Conservation (phyloP, 2,329 filamentous ascomycete genomes). For the Lecanicillium sp. region DNA sequence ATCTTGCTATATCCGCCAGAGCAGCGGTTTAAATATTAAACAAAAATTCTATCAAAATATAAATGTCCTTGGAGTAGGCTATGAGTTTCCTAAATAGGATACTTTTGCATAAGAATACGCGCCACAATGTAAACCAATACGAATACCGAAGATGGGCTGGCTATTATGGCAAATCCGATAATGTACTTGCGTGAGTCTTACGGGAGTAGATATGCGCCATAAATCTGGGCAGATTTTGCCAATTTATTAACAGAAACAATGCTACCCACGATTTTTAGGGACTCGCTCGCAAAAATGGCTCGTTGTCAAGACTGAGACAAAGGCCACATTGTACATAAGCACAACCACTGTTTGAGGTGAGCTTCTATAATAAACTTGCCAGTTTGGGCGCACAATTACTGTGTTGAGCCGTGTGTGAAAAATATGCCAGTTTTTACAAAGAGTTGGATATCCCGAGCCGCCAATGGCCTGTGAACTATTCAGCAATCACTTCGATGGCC, state of each 20-base stretch:
- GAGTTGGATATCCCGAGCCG: conserved; percentile 37
- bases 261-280: conserved; percentile 33
- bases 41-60: no score
- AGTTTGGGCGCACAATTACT: conserved; percentile 15
- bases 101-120: conserved; percentile 7
- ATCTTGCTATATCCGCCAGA: no score
- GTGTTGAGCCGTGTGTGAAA: conserved; percentile 35
- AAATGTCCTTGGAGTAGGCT: no score
- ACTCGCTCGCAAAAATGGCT: conserved; percentile 39
- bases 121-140: conserved; percentile 6
- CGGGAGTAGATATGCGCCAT: conserved; percentile 42
- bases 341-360: conserved; percentile 24
- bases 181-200: conserved; percentile 36
- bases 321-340: conserved; percentile 45
- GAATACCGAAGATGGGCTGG: conserved; percentile 11
- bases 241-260: conserved; percentile 43
- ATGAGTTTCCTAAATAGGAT: no score
- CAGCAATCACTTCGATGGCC: background rate
- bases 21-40: no score
- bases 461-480: conserved; percentile 20
- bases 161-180: conserved; percentile 27
- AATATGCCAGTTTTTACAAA: conserved; percentile 44
- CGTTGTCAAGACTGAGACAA: conserved; percentile 37
- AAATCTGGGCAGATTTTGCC: conserved; percentile 43
- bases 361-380: no score